These are phyloP conservation scores for Epichloe festucae DNA, from an alignment of 2,329 filamentous ascomycete species.

Conservation along the genomic window DNA sequence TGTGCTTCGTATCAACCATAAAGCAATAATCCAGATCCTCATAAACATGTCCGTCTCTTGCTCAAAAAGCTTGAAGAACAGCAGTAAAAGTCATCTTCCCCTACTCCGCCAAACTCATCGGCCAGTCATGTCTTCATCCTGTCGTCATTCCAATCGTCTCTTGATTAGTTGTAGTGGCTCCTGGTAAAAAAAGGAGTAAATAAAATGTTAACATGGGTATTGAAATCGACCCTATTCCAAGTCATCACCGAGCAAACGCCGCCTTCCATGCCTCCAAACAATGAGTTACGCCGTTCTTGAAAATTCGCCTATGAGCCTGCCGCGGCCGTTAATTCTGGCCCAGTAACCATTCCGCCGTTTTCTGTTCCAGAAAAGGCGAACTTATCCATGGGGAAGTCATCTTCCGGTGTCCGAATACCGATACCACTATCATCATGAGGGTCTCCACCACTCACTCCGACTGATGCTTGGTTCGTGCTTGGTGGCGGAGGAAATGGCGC, in stretches of 20 bases:
- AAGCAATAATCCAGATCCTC: neutral
- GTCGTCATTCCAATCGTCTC: conserved; percentile 17
- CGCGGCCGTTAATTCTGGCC: conserved; percentile 15
- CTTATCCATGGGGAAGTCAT: conserved; percentile 50
- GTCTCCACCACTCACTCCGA: conserved; percentile 27
- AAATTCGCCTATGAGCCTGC: conserved; percentile 4
- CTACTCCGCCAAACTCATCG: neutral
- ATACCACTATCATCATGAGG: conserved; percentile 63
- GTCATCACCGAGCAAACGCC: conserved; percentile 7
- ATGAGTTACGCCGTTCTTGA: neutral
- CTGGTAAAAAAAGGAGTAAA: neutral
- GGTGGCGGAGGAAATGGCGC: conserved; percentile 36
- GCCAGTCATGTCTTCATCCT: conserved; percentile 19
- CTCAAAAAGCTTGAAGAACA: neutral
- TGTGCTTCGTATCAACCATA: neutral
- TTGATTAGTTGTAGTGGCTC: conserved; percentile 9
- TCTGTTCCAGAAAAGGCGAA: conserved; percentile 33
- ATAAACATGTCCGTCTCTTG: conserved; percentile 3
- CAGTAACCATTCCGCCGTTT: conserved; percentile 20
- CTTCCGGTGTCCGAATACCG: conserved; percentile 54
- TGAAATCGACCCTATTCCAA: conserved; percentile 5
- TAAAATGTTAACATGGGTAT: conserved; percentile 6
- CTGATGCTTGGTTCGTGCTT: conserved; percentile 29
- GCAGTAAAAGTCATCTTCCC: neutral
- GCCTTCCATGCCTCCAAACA: neutral